phyloP scores from a whole-genome alignment of 345 rosid species.

The Geranium rotundifolium region DNA sequence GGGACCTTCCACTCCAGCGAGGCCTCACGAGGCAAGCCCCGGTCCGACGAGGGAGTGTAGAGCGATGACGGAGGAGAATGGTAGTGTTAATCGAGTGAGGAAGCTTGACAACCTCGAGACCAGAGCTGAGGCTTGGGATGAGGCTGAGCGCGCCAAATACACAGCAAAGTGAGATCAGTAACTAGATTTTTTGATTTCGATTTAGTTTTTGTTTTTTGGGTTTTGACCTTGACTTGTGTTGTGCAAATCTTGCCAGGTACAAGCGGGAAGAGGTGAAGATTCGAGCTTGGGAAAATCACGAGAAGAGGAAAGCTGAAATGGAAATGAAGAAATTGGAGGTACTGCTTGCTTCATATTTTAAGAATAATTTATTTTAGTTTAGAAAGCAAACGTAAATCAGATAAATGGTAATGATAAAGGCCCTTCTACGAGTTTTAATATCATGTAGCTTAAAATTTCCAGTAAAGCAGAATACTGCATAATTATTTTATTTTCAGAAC shows the following conservation, averaged over 20 bases:
- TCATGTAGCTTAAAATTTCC: no score
- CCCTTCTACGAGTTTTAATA: no score
- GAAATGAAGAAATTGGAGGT: slow-evolving; percentile 93
- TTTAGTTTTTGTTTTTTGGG: not conserved
- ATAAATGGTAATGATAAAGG: no score
- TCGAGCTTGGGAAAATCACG: slow-evolving; percentile 91
- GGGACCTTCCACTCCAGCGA: slow-evolving; percentile 63
- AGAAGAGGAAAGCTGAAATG: slow-evolving; percentile 91
- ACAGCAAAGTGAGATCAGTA: slow-evolving; percentile 56
- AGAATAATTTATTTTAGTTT: no score
- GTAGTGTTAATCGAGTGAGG: slow-evolving; percentile 19
- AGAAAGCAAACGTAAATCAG: no score
- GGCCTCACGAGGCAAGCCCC: slow-evolving; percentile 23
- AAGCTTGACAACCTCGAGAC: slow-evolving; percentile 48
- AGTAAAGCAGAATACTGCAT: no score
- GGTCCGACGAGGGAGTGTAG: slow-evolving; percentile 7
- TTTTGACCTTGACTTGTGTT: not conserved
- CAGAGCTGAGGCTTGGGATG: slow-evolving; percentile 83
- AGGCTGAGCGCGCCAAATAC: slow-evolving; percentile 83
- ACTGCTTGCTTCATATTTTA: slow-evolving; percentile 1
- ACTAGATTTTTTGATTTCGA: no score
- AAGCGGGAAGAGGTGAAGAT: slow-evolving; percentile 92
- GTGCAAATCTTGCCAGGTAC: slow-evolving; percentile 30
- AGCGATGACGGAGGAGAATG: slow-evolving; percentile 7
- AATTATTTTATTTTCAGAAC: no score